Conservation (phyloP, 371 early-diverging fungal genomes). For the Umbelopsis sp. region DNA sequence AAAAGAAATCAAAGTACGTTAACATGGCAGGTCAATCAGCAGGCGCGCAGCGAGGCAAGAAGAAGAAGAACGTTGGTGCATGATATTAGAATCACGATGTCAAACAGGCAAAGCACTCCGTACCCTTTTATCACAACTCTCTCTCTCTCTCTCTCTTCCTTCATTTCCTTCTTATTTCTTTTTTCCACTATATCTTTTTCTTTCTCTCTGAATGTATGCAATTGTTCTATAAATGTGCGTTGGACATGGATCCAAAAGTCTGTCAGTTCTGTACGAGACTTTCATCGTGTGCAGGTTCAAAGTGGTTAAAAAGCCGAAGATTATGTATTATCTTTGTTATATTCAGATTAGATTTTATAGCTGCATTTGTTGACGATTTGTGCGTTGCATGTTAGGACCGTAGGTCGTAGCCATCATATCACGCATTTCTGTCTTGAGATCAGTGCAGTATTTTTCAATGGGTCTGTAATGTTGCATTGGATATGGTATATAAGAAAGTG, state of each 20-base stretch:
- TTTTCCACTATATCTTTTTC: neutral
- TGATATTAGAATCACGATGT: slow-evolving; percentile 7
- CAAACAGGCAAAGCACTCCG: slow-evolving; percentile 7
- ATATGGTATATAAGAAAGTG: too few relatives aligned
- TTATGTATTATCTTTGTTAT: too few relatives aligned
- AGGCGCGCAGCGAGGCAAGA: slow-evolving; percentile 15
- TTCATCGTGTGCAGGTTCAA: neutral
- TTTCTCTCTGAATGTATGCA: slow-evolving; percentile 12
- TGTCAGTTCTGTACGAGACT: neutral
- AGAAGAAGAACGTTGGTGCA: slow-evolving; percentile 11
- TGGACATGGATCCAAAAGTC: slow-evolving; percentile 11
- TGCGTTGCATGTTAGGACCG: neutral
- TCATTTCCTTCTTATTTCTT: slow-evolving; percentile 3
- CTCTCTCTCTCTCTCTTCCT: neutral
- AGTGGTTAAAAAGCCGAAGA: too few relatives aligned
- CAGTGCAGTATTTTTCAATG: neutral
- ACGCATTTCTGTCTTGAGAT: neutral
- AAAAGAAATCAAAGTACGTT: slow-evolving; percentile 32
- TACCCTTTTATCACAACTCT: neutral
- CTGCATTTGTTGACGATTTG: too few relatives aligned
- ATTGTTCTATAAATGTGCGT: slow-evolving; percentile 18
- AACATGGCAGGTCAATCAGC: slow-evolving; percentile 21
- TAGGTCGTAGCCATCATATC: slow-evolving; percentile 1
- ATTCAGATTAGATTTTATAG: neutral
- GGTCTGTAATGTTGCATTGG: neutral